Percentiles rank a stretch among this genome's conserved stretches.
Evolutionary conservation across 106 monocot genomes (phyloP).

Genomic region (Triglochin maritima): DNA sequence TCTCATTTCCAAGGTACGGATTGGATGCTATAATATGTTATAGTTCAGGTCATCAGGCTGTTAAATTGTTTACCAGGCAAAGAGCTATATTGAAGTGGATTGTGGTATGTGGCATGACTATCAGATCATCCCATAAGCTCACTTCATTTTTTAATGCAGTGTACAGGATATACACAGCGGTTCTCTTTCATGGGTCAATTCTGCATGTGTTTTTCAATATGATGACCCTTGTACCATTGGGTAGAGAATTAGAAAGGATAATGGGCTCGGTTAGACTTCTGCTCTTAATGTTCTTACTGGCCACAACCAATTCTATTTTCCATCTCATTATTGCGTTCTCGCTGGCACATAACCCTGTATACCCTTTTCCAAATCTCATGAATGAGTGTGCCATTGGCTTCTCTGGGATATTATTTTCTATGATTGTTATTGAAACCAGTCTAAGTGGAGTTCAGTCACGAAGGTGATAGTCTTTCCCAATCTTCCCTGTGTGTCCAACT

Average conservation of each 20-base stretch:
- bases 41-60: not conserved
- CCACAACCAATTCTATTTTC: slow-evolving; percentile 64
- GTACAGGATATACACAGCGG: slow-evolving; percentile 83
- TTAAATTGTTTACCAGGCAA: not conserved
- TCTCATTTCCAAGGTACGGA: slow-evolving; percentile 17
- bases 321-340: slow-evolving; percentile 66
- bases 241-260: slow-evolving; percentile 74
- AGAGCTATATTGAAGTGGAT: not conserved
- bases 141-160: slow-evolving; percentile 31
- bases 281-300: slow-evolving; percentile 67
- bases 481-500: not conserved
- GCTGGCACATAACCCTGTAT: slow-evolving; percentile 58
- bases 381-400: slow-evolving; percentile 86
- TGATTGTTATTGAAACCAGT: slow-evolving; percentile 94
- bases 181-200: slow-evolving; percentile 81
- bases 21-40: not conserved
- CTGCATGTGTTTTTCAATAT: slow-evolving; percentile 94
- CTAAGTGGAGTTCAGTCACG: slow-evolving; percentile 73
- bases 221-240: slow-evolving; percentile 85
- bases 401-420: slow-evolving; percentile 83
- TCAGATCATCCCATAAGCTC: too few species aligned
- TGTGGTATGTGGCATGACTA: not conserved
- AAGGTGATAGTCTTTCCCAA: slow-evolving; percentile 39
- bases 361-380: slow-evolving; percentile 41
- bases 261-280: slow-evolving; percentile 87